phyloP scores from a whole-genome alignment of 768 basidiomycete genomes.

The Lyophyllum shimeji region DNA sequence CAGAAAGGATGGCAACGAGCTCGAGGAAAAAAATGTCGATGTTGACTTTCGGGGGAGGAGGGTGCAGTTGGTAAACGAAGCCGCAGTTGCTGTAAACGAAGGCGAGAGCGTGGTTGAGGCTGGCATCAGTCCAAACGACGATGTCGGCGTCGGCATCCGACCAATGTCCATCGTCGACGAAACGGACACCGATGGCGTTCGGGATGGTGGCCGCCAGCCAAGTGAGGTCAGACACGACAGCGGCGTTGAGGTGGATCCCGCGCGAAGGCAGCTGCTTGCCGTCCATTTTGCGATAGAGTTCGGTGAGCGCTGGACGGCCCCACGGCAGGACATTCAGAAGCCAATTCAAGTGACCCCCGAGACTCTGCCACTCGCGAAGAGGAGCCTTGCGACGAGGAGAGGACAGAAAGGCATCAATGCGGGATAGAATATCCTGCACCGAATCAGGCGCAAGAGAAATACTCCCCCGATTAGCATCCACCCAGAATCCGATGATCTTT shows the following conservation, averaged over 20 bases:
- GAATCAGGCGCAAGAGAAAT: constrained; percentile 20
- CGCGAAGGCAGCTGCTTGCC: neutral
- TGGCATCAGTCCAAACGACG: constrained; percentile 9
- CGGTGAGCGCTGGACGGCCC: constrained; percentile 16
- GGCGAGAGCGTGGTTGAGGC: constrained; percentile 2
- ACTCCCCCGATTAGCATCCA: constrained; percentile 25
- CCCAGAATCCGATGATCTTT: constrained; percentile 36
- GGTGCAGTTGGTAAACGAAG: neutral
- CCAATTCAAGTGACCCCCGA: constrained; percentile 7
- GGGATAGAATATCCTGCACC: constrained; percentile 19
- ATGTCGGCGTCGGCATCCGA: neutral
- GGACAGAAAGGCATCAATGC: neutral
- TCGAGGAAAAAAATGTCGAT: constrained; percentile 2
- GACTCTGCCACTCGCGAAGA: neutral
- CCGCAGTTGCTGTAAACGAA: neutral
- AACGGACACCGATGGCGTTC: constrained; percentile 11
- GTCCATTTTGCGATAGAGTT: constrained; percentile 16
- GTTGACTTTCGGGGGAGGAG: neutral
- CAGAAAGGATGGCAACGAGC: neutral
- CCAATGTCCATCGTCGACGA: constrained; percentile 16
- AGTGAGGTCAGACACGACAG: neutral
- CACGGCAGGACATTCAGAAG: constrained; percentile 23
- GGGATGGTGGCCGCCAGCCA: constrained; percentile 7
- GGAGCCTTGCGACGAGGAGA: neutral
- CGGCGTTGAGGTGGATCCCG: neutral